Conservation (phyloP, 164 flowering plant genomes). For the Taxillus chinensis region DNA sequence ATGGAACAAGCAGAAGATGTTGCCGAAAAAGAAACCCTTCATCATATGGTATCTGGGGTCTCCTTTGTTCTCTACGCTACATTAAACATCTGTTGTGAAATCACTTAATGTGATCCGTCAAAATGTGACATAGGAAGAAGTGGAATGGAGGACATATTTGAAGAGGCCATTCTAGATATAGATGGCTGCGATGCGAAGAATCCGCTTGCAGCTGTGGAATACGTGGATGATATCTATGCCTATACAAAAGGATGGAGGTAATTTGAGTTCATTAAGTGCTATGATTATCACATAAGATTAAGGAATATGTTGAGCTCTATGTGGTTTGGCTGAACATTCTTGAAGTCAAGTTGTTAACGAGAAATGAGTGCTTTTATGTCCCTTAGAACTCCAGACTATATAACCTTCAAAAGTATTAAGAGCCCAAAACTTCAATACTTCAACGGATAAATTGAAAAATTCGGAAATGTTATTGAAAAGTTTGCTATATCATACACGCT, state of each 20-base stretch:
- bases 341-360: no score
- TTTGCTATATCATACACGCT: no score
- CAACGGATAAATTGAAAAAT: no score
- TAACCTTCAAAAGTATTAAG: no score
- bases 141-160: conserved; percentile 54
- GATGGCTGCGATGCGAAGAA: conserved; percentile 39
- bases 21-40: conserved; percentile 16
- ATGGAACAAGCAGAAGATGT: conserved; percentile 27
- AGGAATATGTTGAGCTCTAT: background rate
- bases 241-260: conserved; percentile 50
- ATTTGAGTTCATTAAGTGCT: background rate
- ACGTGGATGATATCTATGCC: conserved; percentile 43
- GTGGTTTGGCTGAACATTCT: no score
- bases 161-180: conserved; percentile 37
- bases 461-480: no score
- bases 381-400: no score
- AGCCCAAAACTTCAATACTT: no score
- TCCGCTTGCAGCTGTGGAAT: conserved; percentile 48
- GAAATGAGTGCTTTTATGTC: no score
- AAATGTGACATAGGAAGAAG: conserved; percentile 29
- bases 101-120: background rate
- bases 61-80: background rate
- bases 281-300: background rate
- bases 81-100: no score
- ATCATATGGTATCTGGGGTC: conserved; percentile 20